Percentiles rank a stretch among this genome's conserved stretches.
Evolutionary conservation across 257 asterid species (phyloP).

Genomic region (Nyctanthes arbortristis): DNA sequence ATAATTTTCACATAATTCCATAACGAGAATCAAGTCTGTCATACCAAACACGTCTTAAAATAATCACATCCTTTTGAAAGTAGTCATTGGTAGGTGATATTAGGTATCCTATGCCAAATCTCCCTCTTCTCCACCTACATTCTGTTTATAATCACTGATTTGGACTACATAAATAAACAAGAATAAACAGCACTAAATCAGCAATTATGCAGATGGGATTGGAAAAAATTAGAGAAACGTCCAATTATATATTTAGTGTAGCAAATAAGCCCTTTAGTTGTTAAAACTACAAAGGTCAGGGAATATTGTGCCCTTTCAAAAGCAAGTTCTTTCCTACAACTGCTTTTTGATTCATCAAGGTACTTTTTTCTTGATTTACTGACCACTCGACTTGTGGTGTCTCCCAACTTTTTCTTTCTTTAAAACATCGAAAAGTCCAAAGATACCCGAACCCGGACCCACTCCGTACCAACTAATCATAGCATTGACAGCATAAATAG

Average conservation of each 20-base stretch:
- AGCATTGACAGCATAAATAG: too few species aligned
- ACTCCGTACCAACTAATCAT: conserved; percentile 31
- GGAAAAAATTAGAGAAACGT: too few species aligned
- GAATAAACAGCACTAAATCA: too few species aligned
- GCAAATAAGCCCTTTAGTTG: neutral
- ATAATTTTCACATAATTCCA: too few species aligned
- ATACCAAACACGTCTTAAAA: too few species aligned
- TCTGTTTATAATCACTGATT: neutral
- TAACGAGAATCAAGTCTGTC: too few species aligned
- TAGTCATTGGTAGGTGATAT: neutral
- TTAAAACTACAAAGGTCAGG: neutral
- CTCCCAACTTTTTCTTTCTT: conserved; percentile 16
- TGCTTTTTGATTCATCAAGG: too few species aligned
- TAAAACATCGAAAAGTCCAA: conserved; percentile 7
- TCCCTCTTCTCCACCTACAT: neutral
- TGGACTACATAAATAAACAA: too few species aligned
- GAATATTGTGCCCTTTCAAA: neutral
- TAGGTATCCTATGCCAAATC: neutral
- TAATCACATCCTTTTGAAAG: neutral
- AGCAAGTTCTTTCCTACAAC: too few species aligned
- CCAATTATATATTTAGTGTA: too few species aligned
- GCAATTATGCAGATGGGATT: too few species aligned
- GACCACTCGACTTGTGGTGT: conserved; percentile 24
- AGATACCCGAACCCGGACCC: conserved; percentile 46
- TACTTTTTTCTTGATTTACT: conserved; percentile 30